Evolutionary conservation across 1,284 basidiomycete genomes (phyloP).

Genomic region (Trichosporon asahii): DNA sequence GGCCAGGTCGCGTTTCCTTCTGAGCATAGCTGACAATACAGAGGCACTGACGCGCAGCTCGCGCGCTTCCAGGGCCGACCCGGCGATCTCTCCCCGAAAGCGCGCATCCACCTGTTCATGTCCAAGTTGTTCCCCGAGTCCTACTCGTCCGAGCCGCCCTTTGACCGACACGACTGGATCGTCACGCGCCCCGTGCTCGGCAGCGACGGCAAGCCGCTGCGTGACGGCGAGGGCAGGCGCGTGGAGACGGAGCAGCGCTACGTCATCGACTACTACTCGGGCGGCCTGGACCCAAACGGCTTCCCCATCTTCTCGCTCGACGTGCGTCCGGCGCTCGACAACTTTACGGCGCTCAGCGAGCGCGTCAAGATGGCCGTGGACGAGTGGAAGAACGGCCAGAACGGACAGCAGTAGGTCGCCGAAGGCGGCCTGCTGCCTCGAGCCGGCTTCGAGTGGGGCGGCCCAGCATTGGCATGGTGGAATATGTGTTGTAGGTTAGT

Average conservation of each 20-base stretch:
- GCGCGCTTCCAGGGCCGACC: conserved; percentile 86
- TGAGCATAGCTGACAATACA: conserved; percentile 17
- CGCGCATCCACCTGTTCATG: conserved; percentile 75
- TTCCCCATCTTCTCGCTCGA: conserved; percentile 88
- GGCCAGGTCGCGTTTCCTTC: no score
- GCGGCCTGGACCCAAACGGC: conserved; percentile 76
- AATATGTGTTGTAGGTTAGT: conserved; percentile 15
- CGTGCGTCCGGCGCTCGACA: conserved; percentile 84
- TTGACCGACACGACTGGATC: conserved; percentile 99
- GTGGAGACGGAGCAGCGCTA: conserved; percentile 63
- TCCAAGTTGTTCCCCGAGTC: conserved; percentile 81
- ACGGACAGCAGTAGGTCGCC: conserved; percentile 8
- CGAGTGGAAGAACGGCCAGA: conserved; percentile 58
- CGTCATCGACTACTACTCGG: conserved; percentile 95
- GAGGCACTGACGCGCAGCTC: conserved; percentile 60
- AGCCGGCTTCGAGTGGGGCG: not conserved
- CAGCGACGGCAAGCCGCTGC: conserved; percentile 58
- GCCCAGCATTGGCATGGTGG: not conserved
- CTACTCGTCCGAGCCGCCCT: conserved; percentile 87
- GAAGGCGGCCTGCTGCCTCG: no score
- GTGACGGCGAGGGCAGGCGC: conserved; percentile 2
- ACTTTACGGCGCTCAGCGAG: conserved; percentile 66
- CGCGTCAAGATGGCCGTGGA: conserved; percentile 68
- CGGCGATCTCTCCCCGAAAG: conserved; percentile 75
- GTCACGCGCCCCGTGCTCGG: conserved; percentile 63